Evolutionary conservation across 805 yeast genomes (phyloP).

Genomic region (Candida pseudoglaebosa): DNA sequence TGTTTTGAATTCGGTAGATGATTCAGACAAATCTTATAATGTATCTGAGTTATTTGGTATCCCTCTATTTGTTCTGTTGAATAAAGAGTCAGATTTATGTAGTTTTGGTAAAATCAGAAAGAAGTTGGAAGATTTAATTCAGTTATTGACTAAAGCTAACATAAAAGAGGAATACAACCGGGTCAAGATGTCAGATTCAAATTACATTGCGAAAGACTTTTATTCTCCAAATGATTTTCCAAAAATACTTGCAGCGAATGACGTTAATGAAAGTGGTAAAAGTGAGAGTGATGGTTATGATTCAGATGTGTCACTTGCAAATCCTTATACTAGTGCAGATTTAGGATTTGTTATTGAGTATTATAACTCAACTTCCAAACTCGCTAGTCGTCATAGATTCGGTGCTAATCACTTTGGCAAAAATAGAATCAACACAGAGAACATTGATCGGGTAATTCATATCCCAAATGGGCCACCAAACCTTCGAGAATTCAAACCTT

Average conservation of each 20-base stretch:
- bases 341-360: constrained; percentile 46
- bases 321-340: constrained; percentile 48
- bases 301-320: constrained; percentile 49
- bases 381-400: constrained; percentile 3
- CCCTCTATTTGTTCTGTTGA: constrained; percentile 68
- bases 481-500: constrained; percentile 36
- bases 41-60: constrained; percentile 57
- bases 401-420: constrained; percentile 1
- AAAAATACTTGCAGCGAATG: constrained; percentile 5
- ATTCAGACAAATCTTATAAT: constrained; percentile 31
- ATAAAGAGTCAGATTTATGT: constrained; percentile 41
- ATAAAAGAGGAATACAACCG: constrained; percentile 19
- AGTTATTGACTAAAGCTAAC: constrained; percentile 21
- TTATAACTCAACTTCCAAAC: constrained; percentile 7
- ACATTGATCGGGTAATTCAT: constrained; percentile 33
- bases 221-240: constrained; percentile 34
- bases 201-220: constrained; percentile 13
- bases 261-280: constrained; percentile 8
- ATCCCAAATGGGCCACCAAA: constrained; percentile 44
- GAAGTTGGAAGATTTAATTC: constrained; percentile 46
- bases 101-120: constrained; percentile 57
- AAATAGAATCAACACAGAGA: constrained; percentile 10
- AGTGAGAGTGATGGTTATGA: constrained; percentile 32
- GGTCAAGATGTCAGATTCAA: constrained; percentile 11
- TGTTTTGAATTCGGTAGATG: constrained; percentile 45